Base-by-base conservation (phyloP, 2,329 filamentous ascomycete genomes). In the Plectosphaerella plurivora region DNA sequence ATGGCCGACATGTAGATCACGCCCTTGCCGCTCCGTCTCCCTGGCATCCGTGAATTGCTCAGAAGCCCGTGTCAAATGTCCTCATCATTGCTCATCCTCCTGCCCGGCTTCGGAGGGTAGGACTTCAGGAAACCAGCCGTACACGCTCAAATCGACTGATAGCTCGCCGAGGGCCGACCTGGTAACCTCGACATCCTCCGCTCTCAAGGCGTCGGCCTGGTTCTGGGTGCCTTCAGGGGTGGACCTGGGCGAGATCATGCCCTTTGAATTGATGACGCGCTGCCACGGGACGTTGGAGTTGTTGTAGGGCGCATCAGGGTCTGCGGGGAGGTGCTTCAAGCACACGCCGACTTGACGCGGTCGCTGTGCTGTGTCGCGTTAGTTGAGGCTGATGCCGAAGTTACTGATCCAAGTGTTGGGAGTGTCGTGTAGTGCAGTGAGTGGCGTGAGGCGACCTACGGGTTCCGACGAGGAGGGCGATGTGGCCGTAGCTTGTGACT, bases 211-310 rank as follows among this genome's bases (percentile, higher is more conserved):
- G 1, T 68, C 64, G 0, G 78, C 81, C 57, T 84, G 81, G 45
- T 72, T 73, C n/a, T 64, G 70, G 0, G 76, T 68, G 0, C 74
- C 78, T 0, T 72, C 68, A 3, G 77, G 76, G 45, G 75, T 74
- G 24, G 77, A 79, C 52, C 78, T 81, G 36, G 1, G 15, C 20
- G 91, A 96, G 59, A 97, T 95, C 54, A 83, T 76, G 20, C 93
- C 92, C 69, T 89, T 93, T 14, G 89, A 75, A 68, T 93, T 96
- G 65, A 97, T 88, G 54, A 97, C 89, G 53, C 94, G 78, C 74
- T 97, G 93, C 93, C 93, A 97, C 0, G 93, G 93, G 4, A 97
- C 93, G 58, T 87, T 97, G 22, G 74, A 76, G 54, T 80, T 76
- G 67, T 96, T 87, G 72, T 87, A 95, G 53, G 70, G 76, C 51